These are phyloP conservation scores for Ceratobasidium theobromae DNA, from an alignment of 1,284 basidiomycete genomes.

Conservation along the genomic window DNA sequence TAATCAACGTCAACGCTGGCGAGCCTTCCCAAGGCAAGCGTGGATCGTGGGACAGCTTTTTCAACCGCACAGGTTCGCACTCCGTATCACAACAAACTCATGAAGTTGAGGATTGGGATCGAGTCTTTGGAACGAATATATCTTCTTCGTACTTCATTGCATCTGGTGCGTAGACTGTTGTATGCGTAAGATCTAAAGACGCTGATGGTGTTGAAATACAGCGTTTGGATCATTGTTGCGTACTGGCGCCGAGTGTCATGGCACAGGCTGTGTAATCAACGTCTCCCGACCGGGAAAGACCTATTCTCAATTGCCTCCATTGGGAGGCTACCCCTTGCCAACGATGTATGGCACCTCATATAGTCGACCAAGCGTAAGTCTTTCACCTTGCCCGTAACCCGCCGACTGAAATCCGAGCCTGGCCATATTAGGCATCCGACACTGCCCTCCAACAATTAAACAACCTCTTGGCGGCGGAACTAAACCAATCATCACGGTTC, in stretches of 20 bases:
- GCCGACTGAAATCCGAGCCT: neutral
- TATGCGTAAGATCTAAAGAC: neutral
- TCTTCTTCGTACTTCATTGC: constrained; percentile 30
- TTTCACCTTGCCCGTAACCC: neutral
- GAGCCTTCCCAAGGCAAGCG: constrained; percentile 6
- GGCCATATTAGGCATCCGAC: constrained; percentile 25
- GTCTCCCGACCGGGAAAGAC: constrained; percentile 18
- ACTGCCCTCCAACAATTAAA: constrained; percentile 24
- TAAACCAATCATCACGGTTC: neutral
- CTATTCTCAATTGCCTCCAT: neutral
- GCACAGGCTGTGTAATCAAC: constrained; percentile 27
- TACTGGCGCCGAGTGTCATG: neutral
- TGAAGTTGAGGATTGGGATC: constrained; percentile 29
- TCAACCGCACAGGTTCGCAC: constrained; percentile 1
- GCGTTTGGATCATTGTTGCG: constrained; percentile 1
- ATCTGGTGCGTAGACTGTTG: neutral
- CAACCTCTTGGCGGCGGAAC: constrained; percentile 15
- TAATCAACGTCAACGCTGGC: constrained; percentile 24
- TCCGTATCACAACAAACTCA: constrained; percentile 9
- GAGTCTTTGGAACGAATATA: constrained; percentile 27
- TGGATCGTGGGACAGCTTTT: constrained; percentile 27
- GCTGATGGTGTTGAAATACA: neutral
- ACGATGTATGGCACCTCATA: neutral
- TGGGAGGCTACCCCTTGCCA: constrained; percentile 17
- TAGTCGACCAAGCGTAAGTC: constrained; percentile 13